Evolutionary conservation across 768 basidiomycete genomes (phyloP), one percentile per base, ranked within the genome.

Genomic region (Tricholoma hemisulphureum): DNA sequence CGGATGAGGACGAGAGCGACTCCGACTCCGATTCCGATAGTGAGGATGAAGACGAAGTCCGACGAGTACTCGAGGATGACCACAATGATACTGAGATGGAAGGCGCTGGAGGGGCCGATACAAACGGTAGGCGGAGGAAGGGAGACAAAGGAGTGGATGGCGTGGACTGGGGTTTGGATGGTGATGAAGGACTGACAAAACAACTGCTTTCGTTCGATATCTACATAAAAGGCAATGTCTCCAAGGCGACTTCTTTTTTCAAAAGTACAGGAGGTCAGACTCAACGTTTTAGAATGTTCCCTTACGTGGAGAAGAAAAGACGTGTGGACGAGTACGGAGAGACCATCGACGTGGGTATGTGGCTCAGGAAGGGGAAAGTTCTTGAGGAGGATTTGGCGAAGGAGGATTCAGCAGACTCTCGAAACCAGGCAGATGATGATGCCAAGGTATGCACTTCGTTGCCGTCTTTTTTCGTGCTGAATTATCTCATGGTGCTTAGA

Each of bases 281-380:
- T 14, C 91, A 90, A 61, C 79, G 97, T 53, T 98, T 91, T 71
- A 82, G 96, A 61, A 98, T 98, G 95, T 98, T 98, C 75, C 97
- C 97, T 0, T 95, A 93, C 62, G 85, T 96, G 26, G 96, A 98
- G 74, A 89, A 92, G 73, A 92, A 89, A 67, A 78, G 93, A 62
- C 82, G 91, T 62, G 91, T 98, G 20, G 97, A 99, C 68, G 92
- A 91, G 63, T 99, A 93, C 69, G 97, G 97, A 8, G 97, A 99
- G 77, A 89, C 87, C 9, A 79, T 98, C 52, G 97, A 98, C 71
- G 89, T 98, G 6, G 94, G 90, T 3, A 89, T 93, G 84, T 99
- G 97, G 97, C 70, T 98, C 58, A 80, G 93, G 59, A 92, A 93
- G 67, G 92, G 95, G 0, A 91, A 90, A 73, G 86, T 90, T 41